phyloP scores from a whole-genome alignment of 352 stramenopile genomes.

The Globisporangium cystogenes region DNA sequence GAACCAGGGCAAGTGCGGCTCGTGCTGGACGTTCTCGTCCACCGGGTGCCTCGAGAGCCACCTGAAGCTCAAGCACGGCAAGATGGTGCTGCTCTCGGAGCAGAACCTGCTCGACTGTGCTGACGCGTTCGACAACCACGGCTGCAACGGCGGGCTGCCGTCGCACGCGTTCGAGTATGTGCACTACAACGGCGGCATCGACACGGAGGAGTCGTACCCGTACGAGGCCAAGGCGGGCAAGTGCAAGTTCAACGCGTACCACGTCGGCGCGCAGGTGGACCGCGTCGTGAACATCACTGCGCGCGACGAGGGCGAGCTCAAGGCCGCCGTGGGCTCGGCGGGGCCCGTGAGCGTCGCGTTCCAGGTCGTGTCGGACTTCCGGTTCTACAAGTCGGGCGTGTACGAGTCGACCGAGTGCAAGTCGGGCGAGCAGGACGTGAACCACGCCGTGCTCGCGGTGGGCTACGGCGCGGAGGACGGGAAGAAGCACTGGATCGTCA shows the following conservation, averaged over 20 bases:
- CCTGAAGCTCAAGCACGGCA: conserved; percentile 94
- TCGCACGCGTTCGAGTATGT: conserved; percentile 97
- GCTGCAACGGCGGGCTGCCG: conserved; percentile 97
- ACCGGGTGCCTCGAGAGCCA: too few species aligned
- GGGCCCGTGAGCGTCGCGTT: conserved; percentile 94
- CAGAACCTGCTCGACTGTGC: conserved; percentile 99
- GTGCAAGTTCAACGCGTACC: conserved; percentile 92
- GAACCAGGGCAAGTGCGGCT: conserved; percentile 94
- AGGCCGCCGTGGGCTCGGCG: conserved; percentile 87
- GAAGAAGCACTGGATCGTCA: conserved; percentile 93
- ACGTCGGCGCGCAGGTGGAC: conserved; percentile 74
- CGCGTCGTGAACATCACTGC: conserved; percentile 78
- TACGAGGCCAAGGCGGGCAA: too few species aligned
- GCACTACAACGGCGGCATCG: conserved; percentile 90
- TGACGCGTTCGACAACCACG: conserved; percentile 89
- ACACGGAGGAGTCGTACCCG: conserved; percentile 87
- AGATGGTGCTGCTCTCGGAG: conserved; percentile 93
- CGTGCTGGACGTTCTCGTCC: conserved; percentile 97
- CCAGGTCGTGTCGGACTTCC: conserved; percentile 95
- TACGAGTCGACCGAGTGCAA: conserved; percentile 61
- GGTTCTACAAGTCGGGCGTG: conserved; percentile 97
- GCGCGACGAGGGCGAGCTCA: conserved; percentile 81
- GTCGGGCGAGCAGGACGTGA: conserved; percentile 91
- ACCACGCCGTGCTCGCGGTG: conserved; percentile 96
- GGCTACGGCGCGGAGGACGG: conserved; percentile 91